Percentiles rank a stretch among this genome's conserved stretches.
phyloP scores from a whole-genome alignment of 306 rosid genomes.

The Vicia faba region DNA sequence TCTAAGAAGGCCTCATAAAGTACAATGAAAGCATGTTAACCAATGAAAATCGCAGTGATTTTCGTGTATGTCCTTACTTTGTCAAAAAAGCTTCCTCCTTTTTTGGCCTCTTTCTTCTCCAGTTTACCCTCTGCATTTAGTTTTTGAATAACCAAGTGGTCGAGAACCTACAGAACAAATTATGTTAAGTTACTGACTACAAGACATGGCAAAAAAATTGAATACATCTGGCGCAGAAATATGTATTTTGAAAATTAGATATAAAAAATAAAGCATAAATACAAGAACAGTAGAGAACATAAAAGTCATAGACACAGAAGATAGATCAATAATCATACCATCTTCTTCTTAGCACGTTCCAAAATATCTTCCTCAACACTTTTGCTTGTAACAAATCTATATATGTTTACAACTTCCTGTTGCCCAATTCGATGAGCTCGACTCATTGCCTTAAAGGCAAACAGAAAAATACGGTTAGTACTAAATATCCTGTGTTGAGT shows the following conservation, averaged over 20 bases:
- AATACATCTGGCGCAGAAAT: not conserved
- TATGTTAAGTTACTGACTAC: conserved; percentile 24
- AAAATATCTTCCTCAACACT: conserved; percentile 99
- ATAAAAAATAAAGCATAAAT: not conserved
- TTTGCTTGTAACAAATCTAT: conserved; percentile 95
- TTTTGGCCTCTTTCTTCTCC: conserved; percentile 97
- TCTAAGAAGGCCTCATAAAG: conserved; percentile 7
- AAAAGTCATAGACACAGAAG: not conserved
- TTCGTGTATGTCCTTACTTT: conserved; percentile 62
- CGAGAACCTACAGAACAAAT: conserved; percentile 79
- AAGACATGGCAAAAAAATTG: conserved; percentile 3
- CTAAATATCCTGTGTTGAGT: not conserved
- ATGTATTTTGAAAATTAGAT: not conserved
- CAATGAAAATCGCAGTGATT: not conserved
- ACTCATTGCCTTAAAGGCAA: conserved; percentile 82
- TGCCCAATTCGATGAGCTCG: conserved; percentile 99
- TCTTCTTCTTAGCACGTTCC: conserved; percentile 65
- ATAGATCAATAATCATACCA: too few relatives aligned
- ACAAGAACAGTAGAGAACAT: not conserved
- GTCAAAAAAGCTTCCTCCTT: conserved; percentile 86
- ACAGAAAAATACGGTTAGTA: conserved; percentile 3
- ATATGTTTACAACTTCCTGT: conserved; percentile 97
- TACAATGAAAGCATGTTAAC: conserved; percentile 2
- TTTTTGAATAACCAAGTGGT: conserved; percentile 99
- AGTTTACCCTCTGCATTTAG: conserved; percentile 95